Evolutionary conservation across 2,329 filamentous ascomycete genomes (phyloP).

Genomic region (Colletotrichum tofieldiae): DNA sequence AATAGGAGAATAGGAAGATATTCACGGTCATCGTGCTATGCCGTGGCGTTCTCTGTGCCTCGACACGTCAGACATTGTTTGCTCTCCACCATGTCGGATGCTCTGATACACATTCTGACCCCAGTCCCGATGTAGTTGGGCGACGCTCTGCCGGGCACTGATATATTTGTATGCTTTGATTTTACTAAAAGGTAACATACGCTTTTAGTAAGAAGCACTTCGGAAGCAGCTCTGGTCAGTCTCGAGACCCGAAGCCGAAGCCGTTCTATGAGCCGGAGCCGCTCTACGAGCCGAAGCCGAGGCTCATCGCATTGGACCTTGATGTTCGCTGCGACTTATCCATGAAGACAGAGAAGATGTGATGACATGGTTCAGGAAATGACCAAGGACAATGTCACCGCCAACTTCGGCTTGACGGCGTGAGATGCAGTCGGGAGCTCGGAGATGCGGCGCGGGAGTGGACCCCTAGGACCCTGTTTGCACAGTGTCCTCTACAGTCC

Average conservation of each 20-base stretch:
- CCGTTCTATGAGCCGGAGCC: not conserved
- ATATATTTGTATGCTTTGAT: too few species aligned
- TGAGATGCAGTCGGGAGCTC: constrained; percentile 16
- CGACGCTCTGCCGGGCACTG: not conserved
- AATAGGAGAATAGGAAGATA: constrained; percentile 40
- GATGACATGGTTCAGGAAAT: not conserved
- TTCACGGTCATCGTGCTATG: constrained; percentile 12
- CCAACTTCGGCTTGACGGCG: constrained; percentile 1
- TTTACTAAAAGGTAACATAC: too few species aligned
- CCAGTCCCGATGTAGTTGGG: not conserved
- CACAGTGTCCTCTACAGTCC: not conserved
- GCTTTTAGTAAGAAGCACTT: too few species aligned
- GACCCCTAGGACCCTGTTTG: not conserved
- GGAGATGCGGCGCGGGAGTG: constrained; percentile 9
- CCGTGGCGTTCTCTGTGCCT: constrained; percentile 10
- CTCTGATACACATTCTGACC: constrained; percentile 24
- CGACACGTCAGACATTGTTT: constrained; percentile 41
- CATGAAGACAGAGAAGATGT: not conserved
- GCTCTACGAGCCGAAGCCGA: not conserved
- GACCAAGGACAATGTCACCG: not conserved
- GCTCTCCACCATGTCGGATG: constrained; percentile 22
- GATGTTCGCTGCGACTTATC: not conserved
- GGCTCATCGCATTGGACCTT: not conserved
- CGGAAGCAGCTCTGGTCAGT: not conserved
- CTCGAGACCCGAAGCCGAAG: not conserved